Conservation (phyloP, 1,284 basidiomycete species). For the Sphagnurus paluster region DNA sequence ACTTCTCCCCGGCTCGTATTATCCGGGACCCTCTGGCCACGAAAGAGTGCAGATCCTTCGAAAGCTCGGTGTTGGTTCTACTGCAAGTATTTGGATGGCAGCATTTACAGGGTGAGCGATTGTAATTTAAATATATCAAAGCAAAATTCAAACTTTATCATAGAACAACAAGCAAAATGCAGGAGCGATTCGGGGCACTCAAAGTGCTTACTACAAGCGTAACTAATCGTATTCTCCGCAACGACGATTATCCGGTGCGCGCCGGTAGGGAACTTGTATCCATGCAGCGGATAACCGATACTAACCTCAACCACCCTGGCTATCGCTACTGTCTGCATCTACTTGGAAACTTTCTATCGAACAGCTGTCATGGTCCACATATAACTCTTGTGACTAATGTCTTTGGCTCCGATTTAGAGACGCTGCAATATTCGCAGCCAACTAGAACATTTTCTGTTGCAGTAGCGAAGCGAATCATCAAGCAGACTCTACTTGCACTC, state of each 20-base stretch:
- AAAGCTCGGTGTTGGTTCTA: background rate
- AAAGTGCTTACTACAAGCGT: slow-evolving; percentile 14
- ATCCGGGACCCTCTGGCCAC: no score
- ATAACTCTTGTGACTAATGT: slow-evolving; percentile 11
- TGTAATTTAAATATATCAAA: background rate
- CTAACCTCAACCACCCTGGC: slow-evolving; percentile 12
- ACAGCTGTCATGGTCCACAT: slow-evolving; percentile 7
- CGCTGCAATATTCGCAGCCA: slow-evolving; percentile 1
- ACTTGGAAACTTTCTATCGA: slow-evolving; percentile 1
- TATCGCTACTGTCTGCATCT: slow-evolving; percentile 12
- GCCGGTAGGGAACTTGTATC: slow-evolving; percentile 7
- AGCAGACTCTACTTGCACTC: slow-evolving; percentile 26
- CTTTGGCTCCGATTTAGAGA: slow-evolving; percentile 6
- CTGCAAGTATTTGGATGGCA: background rate
- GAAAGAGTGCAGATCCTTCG: no score
- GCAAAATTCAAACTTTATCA: background rate
- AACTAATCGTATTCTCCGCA: slow-evolving; percentile 7
- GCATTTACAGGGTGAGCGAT: background rate
- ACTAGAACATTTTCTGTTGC: slow-evolving; percentile 8
- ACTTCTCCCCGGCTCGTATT: no score
- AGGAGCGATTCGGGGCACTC: slow-evolving; percentile 8
- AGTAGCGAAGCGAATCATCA: slow-evolving; percentile 21
- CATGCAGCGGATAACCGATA: background rate
- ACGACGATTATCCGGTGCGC: no score
- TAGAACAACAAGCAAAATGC: background rate